These are phyloP conservation scores for Rosa multiflora DNA, from an alignment of 306 rosid species.

Conservation along the genomic window DNA sequence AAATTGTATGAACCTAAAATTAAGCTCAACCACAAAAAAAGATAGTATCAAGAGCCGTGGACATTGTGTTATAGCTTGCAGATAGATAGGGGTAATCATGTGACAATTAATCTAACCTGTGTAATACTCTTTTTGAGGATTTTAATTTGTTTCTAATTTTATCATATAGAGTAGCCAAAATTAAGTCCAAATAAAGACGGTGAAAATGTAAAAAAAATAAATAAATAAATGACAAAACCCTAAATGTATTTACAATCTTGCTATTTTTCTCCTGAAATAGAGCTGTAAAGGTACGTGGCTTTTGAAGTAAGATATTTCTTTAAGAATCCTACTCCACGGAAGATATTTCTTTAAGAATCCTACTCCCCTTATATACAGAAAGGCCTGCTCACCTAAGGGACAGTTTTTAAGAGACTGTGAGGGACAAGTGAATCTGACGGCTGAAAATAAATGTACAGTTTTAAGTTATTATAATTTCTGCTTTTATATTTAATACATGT, in stretches of 20 bases:
- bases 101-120: neutral
- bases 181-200: neutral
- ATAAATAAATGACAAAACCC: neutral
- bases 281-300: neutral
- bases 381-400: too few relatives aligned
- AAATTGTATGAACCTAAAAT: neutral
- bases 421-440: too few relatives aligned
- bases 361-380: too few relatives aligned
- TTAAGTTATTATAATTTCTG: too few relatives aligned
- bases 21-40: constrained; percentile 2
- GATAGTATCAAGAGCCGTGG: neutral
- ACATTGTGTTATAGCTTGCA: neutral
- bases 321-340: too few relatives aligned
- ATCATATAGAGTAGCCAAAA: neutral
- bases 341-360: too few relatives aligned
- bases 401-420: too few relatives aligned
- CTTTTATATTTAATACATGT: too few relatives aligned
- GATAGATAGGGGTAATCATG: neutral
- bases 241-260: too few relatives aligned
- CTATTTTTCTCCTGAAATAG: too few relatives aligned
- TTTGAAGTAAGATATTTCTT: neutral
- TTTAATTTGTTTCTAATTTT: neutral
- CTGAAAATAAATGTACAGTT: too few relatives aligned
- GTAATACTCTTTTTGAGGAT: neutral
- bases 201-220: neutral